Conservation (phyloP, 345 rosid genomes). For the Hibiscus syriacus region DNA sequence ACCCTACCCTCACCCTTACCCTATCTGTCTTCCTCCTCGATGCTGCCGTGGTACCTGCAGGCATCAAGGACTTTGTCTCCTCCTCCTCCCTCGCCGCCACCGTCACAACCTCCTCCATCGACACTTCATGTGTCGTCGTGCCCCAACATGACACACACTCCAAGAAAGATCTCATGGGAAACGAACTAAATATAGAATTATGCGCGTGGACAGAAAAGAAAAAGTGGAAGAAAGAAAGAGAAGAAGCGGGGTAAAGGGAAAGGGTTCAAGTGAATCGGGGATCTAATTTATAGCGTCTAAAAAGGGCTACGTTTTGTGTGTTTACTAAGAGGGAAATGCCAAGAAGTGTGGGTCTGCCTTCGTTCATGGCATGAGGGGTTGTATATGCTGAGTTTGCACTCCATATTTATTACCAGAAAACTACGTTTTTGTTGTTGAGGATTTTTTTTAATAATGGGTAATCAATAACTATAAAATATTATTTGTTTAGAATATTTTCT, state of each 20-base stretch:
- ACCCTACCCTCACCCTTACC: conserved; percentile 20
- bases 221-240: not conserved
- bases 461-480: no score
- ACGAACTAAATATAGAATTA: not conserved
- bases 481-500: no score
- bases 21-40: conserved; percentile 26
- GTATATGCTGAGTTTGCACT: not conserved
- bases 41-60: not conserved
- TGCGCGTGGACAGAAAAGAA: not conserved
- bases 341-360: not conserved
- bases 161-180: conserved; percentile 43
- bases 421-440: no score
- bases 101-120: conserved; percentile 5
- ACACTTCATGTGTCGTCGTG: conserved; percentile 4
- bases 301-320: not conserved
- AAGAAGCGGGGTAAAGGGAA: not conserved
- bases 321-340: not conserved
- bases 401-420: not conserved
- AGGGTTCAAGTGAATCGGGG: not conserved
- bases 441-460: no score
- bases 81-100: not conserved
- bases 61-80: conserved; percentile 26
- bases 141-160: conserved; percentile 42
- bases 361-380: not conserved
- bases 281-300: not conserved